These are phyloP conservation scores for Lachancea waltii DNA, from an alignment of 805 yeast species.

Conservation along the genomic window DNA sequence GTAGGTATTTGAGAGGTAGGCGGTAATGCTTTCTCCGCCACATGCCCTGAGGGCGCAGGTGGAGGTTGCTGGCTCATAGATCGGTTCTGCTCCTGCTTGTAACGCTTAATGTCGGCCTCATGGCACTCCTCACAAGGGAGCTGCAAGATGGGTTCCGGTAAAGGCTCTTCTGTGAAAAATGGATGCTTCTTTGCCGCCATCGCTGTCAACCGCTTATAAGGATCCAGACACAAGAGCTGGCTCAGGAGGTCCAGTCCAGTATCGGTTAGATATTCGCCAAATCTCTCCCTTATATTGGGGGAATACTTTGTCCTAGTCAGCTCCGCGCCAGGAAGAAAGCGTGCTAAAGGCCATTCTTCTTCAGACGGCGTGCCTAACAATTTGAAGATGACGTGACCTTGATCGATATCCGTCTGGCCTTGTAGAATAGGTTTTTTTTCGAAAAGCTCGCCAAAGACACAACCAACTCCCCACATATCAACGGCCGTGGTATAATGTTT, in stretches of 20 bases:
- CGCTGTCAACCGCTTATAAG: slow-evolving; percentile 70
- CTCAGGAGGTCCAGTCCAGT: slow-evolving; percentile 51
- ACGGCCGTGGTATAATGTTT: slow-evolving; percentile 86
- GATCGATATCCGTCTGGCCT: slow-evolving; percentile 83
- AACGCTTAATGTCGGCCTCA: slow-evolving; percentile 69
- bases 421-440: slow-evolving; percentile 74
- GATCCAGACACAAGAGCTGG: slow-evolving; percentile 63
- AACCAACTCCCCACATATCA: slow-evolving; percentile 97
- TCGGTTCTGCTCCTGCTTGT: slow-evolving; percentile 38
- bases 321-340: slow-evolving; percentile 46
- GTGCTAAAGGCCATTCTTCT: slow-evolving; percentile 55
- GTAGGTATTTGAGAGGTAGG: slow-evolving; percentile 6
- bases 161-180: slow-evolving; percentile 63
- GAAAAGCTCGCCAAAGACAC: slow-evolving; percentile 90
- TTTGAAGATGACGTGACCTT: slow-evolving; percentile 73
- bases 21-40: slow-evolving; percentile 12
- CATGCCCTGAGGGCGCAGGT: slow-evolving; percentile 31
- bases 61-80: slow-evolving; percentile 31
- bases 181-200: slow-evolving; percentile 63
- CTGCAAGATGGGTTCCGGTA: slow-evolving; percentile 50
- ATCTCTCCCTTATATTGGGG: slow-evolving; percentile 45
- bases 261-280: slow-evolving; percentile 34
- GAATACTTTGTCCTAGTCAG: slow-evolving; percentile 30
- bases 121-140: slow-evolving; percentile 81
- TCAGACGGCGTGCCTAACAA: slow-evolving; percentile 74